Evolutionary conservation across 257 asterid genomes (phyloP), one percentile per base, ranked within the genome.

Genomic region (Solanum medicagineum): DNA sequence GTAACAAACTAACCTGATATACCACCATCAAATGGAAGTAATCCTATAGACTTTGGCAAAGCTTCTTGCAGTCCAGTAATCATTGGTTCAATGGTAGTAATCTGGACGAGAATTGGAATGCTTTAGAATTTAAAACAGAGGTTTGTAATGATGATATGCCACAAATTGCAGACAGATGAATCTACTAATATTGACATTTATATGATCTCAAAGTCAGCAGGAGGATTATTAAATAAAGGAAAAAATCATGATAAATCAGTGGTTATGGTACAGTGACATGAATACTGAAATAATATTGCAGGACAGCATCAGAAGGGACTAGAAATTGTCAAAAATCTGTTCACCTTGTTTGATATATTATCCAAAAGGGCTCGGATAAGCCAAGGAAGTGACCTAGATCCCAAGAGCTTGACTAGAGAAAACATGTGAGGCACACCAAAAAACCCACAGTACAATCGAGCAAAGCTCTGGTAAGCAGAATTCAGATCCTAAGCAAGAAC

Each of bases 301-400:
- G 83, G 62, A 75, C 22, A 75, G n/a, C n/a, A 24, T 49, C 9
- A 2, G 47, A 17, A 53, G 26, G 53, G 19, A 53, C 49, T 79
- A 79, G 49, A 26, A 79, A 79, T 79, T 79, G 19, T 53, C 83
- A 29, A 51, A 77, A 54, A 53, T 53, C 49, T 79, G 65, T 79
- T 79, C 88, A 96, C 99, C 99, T 97, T 97, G 87, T 93, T 97
- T 59, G 99, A 97, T 63, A 94, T 88, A 84, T 95, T 96, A 86
- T 97, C 99, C 86, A 97, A 88, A 24, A 97, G 91, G 85, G 99
- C 99, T 86, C 99, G 92, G 80, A 97, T 93, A 90, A 97, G 93
- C 99, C 98, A 97, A 87, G 99, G 99, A 87, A 97, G 90, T 81
- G 99, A 95, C 92, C 98, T 93, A 42, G 98, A 92, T 32, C 99